These are phyloP conservation scores for Tricladium varicosporioides DNA, from an alignment of 2,329 filamentous ascomycete genomes.

Conservation along the genomic window DNA sequence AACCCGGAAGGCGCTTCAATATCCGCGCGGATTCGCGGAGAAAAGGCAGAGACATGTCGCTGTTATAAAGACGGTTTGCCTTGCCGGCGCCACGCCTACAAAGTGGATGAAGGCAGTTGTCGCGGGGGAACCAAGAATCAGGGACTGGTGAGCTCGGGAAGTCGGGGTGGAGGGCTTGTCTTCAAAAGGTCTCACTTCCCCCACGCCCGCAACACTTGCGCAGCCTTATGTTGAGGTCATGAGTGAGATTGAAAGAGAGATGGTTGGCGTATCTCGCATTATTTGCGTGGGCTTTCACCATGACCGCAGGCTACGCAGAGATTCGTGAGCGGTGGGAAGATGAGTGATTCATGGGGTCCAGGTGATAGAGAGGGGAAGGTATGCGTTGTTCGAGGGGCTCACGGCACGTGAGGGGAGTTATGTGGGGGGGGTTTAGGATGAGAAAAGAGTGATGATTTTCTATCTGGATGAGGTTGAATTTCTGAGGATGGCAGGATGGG, in stretches of 20 bases:
- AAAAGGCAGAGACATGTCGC: background rate
- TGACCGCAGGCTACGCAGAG: constrained; percentile 15
- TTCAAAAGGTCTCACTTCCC: constrained; percentile 4
- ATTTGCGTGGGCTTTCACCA: constrained; percentile 17
- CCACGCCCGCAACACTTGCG: constrained; percentile 1
- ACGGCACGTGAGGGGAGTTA: background rate
- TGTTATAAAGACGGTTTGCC: background rate
- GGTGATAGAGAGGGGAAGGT: background rate
- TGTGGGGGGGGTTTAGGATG: background rate
- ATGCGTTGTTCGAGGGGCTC: background rate
- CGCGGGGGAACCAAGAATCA: background rate
- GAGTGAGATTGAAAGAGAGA: background rate
- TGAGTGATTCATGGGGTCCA: constrained; percentile 8
- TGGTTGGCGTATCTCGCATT: constrained; percentile 13
- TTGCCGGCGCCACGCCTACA: background rate
- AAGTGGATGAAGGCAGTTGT: background rate
- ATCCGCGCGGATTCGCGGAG: too few relatives aligned
- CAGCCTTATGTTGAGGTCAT: background rate
- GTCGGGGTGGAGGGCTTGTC: background rate
- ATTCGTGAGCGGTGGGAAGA: constrained; percentile 7
- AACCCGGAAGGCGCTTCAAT: background rate
- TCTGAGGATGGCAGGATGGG: too few relatives aligned
- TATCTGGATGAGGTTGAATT: too few relatives aligned
- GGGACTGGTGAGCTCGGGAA: background rate
- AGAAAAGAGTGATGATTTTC: background rate